phyloP scores from a whole-genome alignment of 2,329 filamentous ascomycete species.

The Cladosporium halotolerans region DNA sequence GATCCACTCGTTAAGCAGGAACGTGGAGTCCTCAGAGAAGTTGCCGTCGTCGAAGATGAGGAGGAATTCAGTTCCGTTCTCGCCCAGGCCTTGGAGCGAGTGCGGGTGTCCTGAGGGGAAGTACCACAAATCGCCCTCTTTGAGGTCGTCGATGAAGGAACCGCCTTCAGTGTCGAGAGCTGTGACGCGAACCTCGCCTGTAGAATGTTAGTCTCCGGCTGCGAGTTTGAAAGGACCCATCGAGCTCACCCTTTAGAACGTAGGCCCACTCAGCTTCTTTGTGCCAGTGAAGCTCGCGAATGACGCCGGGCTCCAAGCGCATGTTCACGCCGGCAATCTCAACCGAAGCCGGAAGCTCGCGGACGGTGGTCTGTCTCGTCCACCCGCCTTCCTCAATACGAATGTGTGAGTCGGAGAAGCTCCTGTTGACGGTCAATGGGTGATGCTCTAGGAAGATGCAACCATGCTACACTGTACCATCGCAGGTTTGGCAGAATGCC shows the following conservation, averaged over 20 bases:
- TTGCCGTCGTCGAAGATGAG: slow-evolving; percentile 56
- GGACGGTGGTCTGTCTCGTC: slow-evolving; percentile 66
- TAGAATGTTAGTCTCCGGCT: background rate
- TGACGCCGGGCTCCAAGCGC: slow-evolving; percentile 65
- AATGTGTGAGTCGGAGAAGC: slow-evolving; percentile 41
- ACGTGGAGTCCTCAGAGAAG: slow-evolving; percentile 62
- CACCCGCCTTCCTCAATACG: slow-evolving; percentile 64
- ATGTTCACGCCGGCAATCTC: slow-evolving; percentile 74
- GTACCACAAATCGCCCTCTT: slow-evolving; percentile 74
- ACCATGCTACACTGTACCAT: slow-evolving; percentile 45
- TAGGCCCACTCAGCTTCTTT: slow-evolving; percentile 76
- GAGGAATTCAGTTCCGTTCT: slow-evolving; percentile 60
- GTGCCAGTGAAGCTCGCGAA: slow-evolving; percentile 75
- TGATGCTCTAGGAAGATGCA: background rate
- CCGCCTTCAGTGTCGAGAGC: slow-evolving; percentile 69
- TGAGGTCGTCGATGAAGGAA: slow-evolving; percentile 69
- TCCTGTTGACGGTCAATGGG: slow-evolving; percentile 18
- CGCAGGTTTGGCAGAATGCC: slow-evolving; percentile 65
- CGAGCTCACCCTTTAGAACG: slow-evolving; percentile 48
- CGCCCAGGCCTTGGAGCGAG: slow-evolving; percentile 64
- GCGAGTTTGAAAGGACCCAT: background rate
- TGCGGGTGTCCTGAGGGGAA: slow-evolving; percentile 74
- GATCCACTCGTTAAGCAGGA: slow-evolving; percentile 68
- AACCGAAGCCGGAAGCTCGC: slow-evolving; percentile 58
- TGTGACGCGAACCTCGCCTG: slow-evolving; percentile 62